A percentile compares a stretch with the other conserved stretches of the same genome.
Conservation (phyloP, 257 asterid species). For the Solanum acaule region DNA sequence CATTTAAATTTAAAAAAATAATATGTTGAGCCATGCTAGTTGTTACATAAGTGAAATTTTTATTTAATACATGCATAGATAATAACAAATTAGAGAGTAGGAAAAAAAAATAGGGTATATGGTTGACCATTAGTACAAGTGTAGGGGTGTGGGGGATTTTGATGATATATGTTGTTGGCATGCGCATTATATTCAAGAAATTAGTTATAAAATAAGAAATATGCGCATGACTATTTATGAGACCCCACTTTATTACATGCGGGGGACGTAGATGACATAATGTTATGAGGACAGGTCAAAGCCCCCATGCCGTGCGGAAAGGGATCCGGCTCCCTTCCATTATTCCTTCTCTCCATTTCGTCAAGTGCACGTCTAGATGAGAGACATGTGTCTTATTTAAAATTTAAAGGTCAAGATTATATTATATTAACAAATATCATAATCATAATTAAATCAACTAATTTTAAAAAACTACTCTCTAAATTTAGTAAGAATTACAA, state of each 20-base stretch:
- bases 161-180: conserved; percentile 17
- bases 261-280: conserved; percentile 23
- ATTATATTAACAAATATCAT: too few relatives aligned
- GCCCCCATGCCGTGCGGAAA: background rate
- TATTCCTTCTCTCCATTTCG: too few relatives aligned
- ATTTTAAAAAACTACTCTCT: too few relatives aligned
- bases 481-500: too few relatives aligned
- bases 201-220: conserved; percentile 6
- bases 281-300: background rate
- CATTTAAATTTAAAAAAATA: background rate
- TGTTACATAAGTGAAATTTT: background rate
- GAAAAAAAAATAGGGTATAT: background rate
- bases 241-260: conserved; percentile 52
- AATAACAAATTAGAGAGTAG: background rate
- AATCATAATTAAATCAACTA: too few relatives aligned
- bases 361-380: too few relatives aligned
- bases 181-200: conserved; percentile 36
- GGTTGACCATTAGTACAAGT: conserved; percentile 4
- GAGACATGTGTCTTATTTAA: too few relatives aligned
- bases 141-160: conserved; percentile 1
- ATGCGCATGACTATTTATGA: conserved; percentile 1
- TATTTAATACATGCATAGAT: background rate
- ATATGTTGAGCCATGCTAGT: background rate
- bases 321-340: too few relatives aligned
- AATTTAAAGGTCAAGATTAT: too few relatives aligned